Conservation (phyloP, 139 green algal species). For the Trebouxia sp. region DNA sequence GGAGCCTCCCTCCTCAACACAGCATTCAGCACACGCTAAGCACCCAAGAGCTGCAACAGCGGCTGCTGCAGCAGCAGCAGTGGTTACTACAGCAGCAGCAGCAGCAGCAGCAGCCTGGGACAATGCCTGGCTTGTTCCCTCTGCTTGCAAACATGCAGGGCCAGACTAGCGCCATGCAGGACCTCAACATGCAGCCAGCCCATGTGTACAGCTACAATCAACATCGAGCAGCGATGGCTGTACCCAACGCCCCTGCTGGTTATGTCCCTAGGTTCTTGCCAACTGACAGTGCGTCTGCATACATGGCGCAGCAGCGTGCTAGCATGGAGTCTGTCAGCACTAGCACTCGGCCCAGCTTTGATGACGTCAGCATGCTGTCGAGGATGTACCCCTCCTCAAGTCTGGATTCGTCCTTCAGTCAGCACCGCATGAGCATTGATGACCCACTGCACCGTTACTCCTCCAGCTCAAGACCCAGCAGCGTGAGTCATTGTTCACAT, state of each 20-base stretch:
- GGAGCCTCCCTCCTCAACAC: neutral
- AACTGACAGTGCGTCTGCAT: too few species aligned
- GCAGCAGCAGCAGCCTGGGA: neutral
- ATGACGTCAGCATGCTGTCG: conserved; percentile 17
- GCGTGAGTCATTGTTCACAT: neutral
- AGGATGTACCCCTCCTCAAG: neutral
- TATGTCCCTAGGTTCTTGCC: too few species aligned
- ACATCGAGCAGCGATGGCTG: neutral
- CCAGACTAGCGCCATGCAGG: conserved; percentile 5
- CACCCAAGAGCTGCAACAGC: neutral
- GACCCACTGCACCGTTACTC: neutral
- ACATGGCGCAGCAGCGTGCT: neutral
- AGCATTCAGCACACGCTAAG: too few species aligned
- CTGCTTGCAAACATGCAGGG: conserved; percentile 20
- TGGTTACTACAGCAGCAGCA: neutral
- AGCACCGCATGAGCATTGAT: conserved; percentile 9
- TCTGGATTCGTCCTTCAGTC: neutral
- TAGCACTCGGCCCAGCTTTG: neutral
- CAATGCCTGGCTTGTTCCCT: conserved; percentile 6
- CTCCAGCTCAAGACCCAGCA: neutral
- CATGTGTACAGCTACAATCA: neutral
- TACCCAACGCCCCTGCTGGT: neutral
- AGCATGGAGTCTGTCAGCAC: neutral
- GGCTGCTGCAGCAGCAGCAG: neutral
- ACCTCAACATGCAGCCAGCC: neutral